These are phyloP conservation scores for Phaeosphaeria sp. DNA, from an alignment of 2,329 filamentous ascomycete genomes.

Conservation along the genomic window DNA sequence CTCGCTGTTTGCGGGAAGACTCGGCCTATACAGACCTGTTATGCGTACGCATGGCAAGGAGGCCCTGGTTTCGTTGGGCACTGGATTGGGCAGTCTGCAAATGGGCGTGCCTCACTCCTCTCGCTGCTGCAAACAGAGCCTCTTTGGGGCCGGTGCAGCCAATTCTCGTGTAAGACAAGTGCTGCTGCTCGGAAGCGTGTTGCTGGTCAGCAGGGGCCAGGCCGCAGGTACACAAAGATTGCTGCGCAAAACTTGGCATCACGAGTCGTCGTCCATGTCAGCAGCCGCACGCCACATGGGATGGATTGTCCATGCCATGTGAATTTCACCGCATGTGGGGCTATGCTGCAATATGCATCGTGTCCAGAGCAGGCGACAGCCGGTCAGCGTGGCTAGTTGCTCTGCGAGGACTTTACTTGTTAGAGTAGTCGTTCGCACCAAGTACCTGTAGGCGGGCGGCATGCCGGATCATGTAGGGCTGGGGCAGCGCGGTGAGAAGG, in stretches of 20 bases:
- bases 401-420: slow-evolving; percentile 10
- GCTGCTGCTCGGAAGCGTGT: background rate
- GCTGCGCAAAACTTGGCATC: slow-evolving; percentile 4
- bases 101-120: background rate
- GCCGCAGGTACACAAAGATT: slow-evolving; percentile 4
- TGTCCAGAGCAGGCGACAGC: slow-evolving; percentile 2
- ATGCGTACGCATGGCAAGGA: background rate
- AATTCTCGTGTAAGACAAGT: background rate
- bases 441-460: slow-evolving; percentile 11
- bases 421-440: slow-evolving; percentile 22
- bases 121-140: background rate
- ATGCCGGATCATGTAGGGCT: slow-evolving; percentile 7
- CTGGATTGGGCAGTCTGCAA: background rate
- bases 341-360: slow-evolving; percentile 17
- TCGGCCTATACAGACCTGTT: background rate
- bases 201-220: slow-evolving; percentile 14
- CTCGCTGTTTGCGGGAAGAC: background rate
- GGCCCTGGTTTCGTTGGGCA: background rate
- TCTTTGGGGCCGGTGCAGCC: background rate
- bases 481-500: slow-evolving; percentile 17
- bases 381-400: slow-evolving; percentile 12
- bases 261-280: slow-evolving; percentile 17
- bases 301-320: slow-evolving; percentile 8
- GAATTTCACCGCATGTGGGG: slow-evolving; percentile 20
- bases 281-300: slow-evolving; percentile 14